phyloP scores from a whole-genome alignment of 2,329 filamentous ascomycete genomes.

The Phoma sp. region DNA sequence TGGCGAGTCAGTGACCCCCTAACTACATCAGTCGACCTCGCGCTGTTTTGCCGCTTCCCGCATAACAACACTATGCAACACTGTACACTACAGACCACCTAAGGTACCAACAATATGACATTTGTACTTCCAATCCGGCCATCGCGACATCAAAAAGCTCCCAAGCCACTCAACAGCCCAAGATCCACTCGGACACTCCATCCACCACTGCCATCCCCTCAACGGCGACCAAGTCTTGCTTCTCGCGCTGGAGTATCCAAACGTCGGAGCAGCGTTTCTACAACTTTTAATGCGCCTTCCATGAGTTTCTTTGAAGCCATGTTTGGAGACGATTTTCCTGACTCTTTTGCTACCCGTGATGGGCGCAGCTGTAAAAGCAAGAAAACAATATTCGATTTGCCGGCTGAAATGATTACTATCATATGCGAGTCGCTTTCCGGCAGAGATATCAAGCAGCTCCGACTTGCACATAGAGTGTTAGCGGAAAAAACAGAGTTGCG shows the following conservation, averaged over 20 bases:
- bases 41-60: conserved; percentile 6
- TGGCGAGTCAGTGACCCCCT: conserved; percentile 14
- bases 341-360: conserved; percentile 21
- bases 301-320: conserved; percentile 32
- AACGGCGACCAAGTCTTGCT: conserved; percentile 30
- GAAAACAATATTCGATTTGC: conserved; percentile 28
- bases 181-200: conserved; percentile 1
- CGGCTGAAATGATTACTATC: conserved; percentile 25
- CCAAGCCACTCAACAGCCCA: background rate
- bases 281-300: conserved; percentile 28
- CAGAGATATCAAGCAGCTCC: conserved; percentile 29
- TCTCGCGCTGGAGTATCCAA: conserved; percentile 30
- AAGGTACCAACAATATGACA: conserved; percentile 4
- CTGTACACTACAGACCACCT: background rate
- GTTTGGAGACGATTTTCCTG: conserved; percentile 35
- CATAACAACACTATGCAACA: background rate
- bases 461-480: conserved; percentile 24
- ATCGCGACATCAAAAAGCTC: background rate
- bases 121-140: conserved; percentile 17
- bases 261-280: conserved; percentile 25
- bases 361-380: conserved; percentile 16
- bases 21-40: conserved; percentile 15
- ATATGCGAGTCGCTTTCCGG: conserved; percentile 24
- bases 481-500: conserved; percentile 31
- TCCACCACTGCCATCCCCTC: conserved; percentile 26